Base-by-base conservation (phyloP, 2,329 filamentous ascomycete genomes). In the Paracamarosporium sp. region DNA sequence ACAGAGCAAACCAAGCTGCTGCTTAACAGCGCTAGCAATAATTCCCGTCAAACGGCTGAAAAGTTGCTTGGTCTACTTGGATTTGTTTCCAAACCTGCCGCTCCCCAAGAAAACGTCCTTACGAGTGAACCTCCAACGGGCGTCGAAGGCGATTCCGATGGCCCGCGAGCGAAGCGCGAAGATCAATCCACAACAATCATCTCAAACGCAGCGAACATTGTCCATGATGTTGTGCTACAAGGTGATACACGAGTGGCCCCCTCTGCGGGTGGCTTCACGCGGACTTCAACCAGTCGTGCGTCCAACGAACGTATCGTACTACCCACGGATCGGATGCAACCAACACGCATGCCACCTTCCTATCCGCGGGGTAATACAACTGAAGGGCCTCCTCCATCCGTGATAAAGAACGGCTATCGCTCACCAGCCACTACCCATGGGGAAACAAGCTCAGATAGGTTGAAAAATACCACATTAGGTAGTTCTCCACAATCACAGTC, bases 201-300 rank as follows among this genome's bases (percentile, higher is more conserved):
- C 8, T 25, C 45, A 25, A 35, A 12, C 15, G 17, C n/a, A 48
- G 5, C 20, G 12, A 25, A 25, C 6, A 47, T 20, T 11, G 4
- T 17, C n/a, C 11, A 5, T 17, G 11, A 24, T 13, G 9, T 9
- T n/a, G 13, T 11, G 1, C 3, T 24, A 24, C 41, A 25, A 28
- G 11, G 12, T 25, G 20, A 31, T 45, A 13, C 28, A 7, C 17
- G 20, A 9, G 24, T 28, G 20, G 31, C 41, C 8, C 41, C 43
- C n/a, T 53, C 51, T 11, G 24, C 41, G 2, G 51, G 51, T 25
- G 41, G 51, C 43, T 53, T 53, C 22, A 11, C 43, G 24, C 43
- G 31, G 11, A 46, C 24, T 15, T 46, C 41, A 13, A 47, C 31
- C 11, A 38, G 33, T n/a, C 48, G 25, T 31, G n/a, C 36, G 24